These are phyloP conservation scores for Annulohypoxylon nitens DNA, from an alignment of 495 filamentous ascomycete species.

Conservation along the genomic window DNA sequence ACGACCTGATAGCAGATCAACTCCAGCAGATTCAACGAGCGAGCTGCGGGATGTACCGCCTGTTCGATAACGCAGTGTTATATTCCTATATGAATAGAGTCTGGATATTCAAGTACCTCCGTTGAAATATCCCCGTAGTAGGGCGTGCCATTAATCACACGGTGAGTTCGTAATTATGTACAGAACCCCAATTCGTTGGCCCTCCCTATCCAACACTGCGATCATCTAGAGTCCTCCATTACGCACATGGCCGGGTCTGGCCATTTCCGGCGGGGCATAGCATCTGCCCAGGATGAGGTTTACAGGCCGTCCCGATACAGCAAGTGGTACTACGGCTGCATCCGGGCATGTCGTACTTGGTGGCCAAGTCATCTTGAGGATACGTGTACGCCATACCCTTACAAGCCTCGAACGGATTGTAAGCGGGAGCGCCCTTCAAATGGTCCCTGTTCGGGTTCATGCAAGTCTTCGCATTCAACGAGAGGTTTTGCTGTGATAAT, in stretches of 20 bases:
- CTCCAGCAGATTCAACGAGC: constrained; percentile 28
- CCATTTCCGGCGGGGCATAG: constrained; percentile 37
- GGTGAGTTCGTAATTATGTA: background rate
- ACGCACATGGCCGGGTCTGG: background rate
- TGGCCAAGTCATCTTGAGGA: constrained; percentile 39
- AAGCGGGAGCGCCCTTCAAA: background rate
- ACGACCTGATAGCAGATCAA: constrained; percentile 7
- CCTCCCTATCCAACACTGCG: constrained; percentile 1
- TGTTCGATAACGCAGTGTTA: constrained; percentile 17
- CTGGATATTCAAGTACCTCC: background rate
- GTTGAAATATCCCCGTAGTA: background rate
- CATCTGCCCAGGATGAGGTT: constrained; percentile 37
- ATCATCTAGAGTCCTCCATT: background rate
- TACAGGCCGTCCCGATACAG: constrained; percentile 46
- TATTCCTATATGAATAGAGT: constrained; percentile 7
- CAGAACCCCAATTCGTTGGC: background rate
- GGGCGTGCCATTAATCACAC: background rate
- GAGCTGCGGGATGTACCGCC: constrained; percentile 33
- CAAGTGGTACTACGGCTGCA: constrained; percentile 34
- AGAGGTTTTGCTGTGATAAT: constrained; percentile 33
- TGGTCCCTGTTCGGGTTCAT: constrained; percentile 40
- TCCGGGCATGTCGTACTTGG: constrained; percentile 37
- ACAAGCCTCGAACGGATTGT: constrained; percentile 42
- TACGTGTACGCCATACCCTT: constrained; percentile 43
- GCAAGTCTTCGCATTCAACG: constrained; percentile 39